phyloP scores from a whole-genome alignment of 768 basidiomycete species.

The Suillus brevipes region DNA sequence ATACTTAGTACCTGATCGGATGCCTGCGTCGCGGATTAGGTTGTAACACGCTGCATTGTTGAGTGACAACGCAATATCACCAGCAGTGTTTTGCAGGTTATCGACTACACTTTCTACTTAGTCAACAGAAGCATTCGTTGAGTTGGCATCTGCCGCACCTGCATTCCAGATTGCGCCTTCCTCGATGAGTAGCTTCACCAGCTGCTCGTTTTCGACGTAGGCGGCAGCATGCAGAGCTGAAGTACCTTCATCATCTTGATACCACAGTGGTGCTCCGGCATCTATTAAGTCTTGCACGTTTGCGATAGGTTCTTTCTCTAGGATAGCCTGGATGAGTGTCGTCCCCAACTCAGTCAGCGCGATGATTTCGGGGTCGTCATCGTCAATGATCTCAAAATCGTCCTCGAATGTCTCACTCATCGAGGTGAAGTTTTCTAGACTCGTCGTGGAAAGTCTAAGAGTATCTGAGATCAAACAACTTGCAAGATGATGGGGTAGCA shows the following conservation, averaged over 20 bases:
- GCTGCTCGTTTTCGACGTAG: constrained; percentile 62
- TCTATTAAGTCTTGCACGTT: constrained; percentile 53
- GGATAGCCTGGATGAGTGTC: constrained; percentile 57
- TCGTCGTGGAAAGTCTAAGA: not conserved
- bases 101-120: constrained; percentile 53
- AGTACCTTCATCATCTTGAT: constrained; percentile 81
- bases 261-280: constrained; percentile 83
- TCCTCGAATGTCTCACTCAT: constrained; percentile 9
- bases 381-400: constrained; percentile 19
- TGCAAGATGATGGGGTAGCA: not conserved
- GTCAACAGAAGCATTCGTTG: not conserved
- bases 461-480: not conserved
- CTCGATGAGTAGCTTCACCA: constrained; percentile 69
- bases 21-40: constrained; percentile 86
- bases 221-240: constrained; percentile 88
- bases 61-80: constrained; percentile 85
- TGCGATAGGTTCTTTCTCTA: constrained; percentile 45
- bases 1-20: constrained; percentile 71
- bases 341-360: constrained; percentile 57
- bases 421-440: not conserved
- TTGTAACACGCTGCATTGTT: constrained; percentile 76
- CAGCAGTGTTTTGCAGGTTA: constrained; percentile 77
- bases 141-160: constrained; percentile 43
- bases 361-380: constrained; percentile 41
- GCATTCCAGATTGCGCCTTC: constrained; percentile 92